These are phyloP conservation scores for Cercis canadensis DNA, from an alignment of 306 rosid genomes.

Conservation along the genomic window DNA sequence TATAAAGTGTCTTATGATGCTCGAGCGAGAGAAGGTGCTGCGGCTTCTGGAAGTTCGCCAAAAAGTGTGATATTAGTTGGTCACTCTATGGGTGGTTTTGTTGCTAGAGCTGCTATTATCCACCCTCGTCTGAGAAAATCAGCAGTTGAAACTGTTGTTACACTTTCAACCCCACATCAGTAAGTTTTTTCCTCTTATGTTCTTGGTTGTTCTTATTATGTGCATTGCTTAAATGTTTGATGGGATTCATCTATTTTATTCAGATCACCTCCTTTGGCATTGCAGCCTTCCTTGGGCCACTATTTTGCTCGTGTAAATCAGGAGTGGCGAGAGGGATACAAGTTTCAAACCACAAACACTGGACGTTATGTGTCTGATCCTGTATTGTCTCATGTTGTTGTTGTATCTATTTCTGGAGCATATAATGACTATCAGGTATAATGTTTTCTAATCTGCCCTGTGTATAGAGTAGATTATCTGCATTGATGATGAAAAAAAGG, in stretches of 20 bases:
- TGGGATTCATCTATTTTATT: constrained; percentile 50
- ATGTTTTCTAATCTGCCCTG: constrained; percentile 20
- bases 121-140: constrained; percentile 85
- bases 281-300: constrained; percentile 95
- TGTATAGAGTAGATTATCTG: constrained; percentile 15
- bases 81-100: constrained; percentile 99
- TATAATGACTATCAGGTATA: constrained; percentile 92
- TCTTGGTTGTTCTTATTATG: constrained; percentile 30
- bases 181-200: constrained; percentile 45
- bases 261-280: constrained; percentile 97
- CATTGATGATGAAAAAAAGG: constrained; percentile 31
- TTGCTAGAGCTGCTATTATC: constrained; percentile 92
- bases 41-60: constrained; percentile 72
- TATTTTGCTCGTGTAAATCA: constrained; percentile 81
- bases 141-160: constrained; percentile 88
- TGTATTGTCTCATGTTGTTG: constrained; percentile 77
- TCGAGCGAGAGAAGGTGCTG: constrained; percentile 77
- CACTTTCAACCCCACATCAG: constrained; percentile 97
- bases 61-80: constrained; percentile 96
- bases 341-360: constrained; percentile 64
- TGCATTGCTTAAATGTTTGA: constrained; percentile 47
- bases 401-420: constrained; percentile 88
- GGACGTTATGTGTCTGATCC: constrained; percentile 75
- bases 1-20: constrained; percentile 82
- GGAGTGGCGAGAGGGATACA: constrained; percentile 87